A percentile compares a stretch with the other conserved stretches of the same genome.
Conservation (phyloP, 2,329 filamentous ascomycete species). For the Penicillium sp. region DNA sequence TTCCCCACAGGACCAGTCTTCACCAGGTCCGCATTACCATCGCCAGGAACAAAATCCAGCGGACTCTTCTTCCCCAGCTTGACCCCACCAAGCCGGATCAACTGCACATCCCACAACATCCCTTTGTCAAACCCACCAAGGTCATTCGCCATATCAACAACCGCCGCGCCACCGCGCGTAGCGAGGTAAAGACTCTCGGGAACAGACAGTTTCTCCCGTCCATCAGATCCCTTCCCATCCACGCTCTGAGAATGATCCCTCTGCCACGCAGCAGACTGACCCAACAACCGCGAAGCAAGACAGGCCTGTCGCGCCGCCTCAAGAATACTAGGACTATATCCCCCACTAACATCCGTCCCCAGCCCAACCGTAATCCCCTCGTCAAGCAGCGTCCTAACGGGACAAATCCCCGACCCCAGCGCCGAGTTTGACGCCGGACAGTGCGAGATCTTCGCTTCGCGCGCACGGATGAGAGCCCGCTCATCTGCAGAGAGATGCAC, state of each 20-base stretch:
- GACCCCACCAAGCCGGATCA: conserved; percentile 63
- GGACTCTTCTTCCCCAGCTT: conserved; percentile 19
- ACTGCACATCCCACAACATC: conserved; percentile 87
- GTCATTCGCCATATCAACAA: conserved; percentile 68
- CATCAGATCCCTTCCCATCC: conserved; percentile 32
- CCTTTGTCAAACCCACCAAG: conserved; percentile 82
- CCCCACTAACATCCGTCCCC: conserved; percentile 87
- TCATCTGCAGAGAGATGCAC: conserved; percentile 72
- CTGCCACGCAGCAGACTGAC: conserved; percentile 35
- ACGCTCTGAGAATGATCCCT: conserved; percentile 13
- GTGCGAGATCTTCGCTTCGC: conserved; percentile 70
- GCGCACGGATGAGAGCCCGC: conserved; percentile 58
- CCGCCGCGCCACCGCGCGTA: conserved; percentile 80
- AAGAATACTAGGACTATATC: conserved; percentile 77
- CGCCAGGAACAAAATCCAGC: not conserved
- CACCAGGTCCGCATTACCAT: conserved; percentile 18
- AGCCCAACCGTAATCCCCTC: conserved; percentile 75
- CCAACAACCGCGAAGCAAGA: conserved; percentile 71
- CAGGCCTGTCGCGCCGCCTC: conserved; percentile 79
- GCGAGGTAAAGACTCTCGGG: conserved; percentile 84
- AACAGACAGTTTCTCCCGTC: conserved; percentile 67
- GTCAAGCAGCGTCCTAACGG: conserved; percentile 70
- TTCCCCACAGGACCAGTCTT: conserved; percentile 54
- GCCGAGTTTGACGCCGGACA: conserved; percentile 79
- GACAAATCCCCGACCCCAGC: conserved; percentile 74